Evolutionary conservation across 805 yeast species (phyloP).

Genomic region (Komagataella populi): DNA sequence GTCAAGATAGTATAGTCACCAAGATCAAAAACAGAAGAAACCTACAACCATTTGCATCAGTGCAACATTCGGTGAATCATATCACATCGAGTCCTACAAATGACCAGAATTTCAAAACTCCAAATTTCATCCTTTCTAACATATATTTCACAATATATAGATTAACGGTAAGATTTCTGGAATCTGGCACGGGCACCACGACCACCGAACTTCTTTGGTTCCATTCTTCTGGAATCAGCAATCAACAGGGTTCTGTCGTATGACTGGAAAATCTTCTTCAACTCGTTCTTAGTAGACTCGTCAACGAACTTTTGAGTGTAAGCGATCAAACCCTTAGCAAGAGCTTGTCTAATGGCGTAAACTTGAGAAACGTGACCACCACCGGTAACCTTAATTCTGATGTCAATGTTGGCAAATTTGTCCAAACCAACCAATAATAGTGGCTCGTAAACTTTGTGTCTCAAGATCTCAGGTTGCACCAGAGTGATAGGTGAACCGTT

Average conservation of each 20-base stretch:
- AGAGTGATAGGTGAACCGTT: slow-evolving; percentile 99
- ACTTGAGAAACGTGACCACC: slow-evolving; percentile 99
- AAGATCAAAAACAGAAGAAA: too few relatives aligned
- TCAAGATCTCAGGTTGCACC: slow-evolving; percentile 97
- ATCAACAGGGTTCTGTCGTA: slow-evolving; percentile 99
- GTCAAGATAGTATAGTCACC: not conserved
- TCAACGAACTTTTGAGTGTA: slow-evolving; percentile 99
- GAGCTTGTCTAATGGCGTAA: slow-evolving; percentile 99
- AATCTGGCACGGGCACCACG: slow-evolving; percentile 99
- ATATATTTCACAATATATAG: not conserved
- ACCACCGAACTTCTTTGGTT: slow-evolving; percentile 99
- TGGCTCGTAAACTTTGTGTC: slow-evolving; percentile 99
- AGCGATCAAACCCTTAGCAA: slow-evolving; percentile 99
- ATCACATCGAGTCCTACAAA: not conserved
- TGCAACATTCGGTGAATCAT: not conserved
- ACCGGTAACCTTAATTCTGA: slow-evolving; percentile 98
- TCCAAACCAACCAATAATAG: slow-evolving; percentile 95
- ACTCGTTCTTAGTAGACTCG: slow-evolving; percentile 98
- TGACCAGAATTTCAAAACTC: not conserved
- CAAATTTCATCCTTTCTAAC: not conserved
- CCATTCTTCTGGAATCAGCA: slow-evolving; percentile 99
- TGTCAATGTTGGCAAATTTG: slow-evolving; percentile 96
- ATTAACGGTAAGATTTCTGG: slow-evolving; percentile 99
- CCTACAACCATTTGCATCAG: too few relatives aligned
- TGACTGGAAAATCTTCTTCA: slow-evolving; percentile 92